These are phyloP conservation scores for Heliocybe sulcata DNA, from an alignment of 1,284 basidiomycete species.

Conservation along the genomic window DNA sequence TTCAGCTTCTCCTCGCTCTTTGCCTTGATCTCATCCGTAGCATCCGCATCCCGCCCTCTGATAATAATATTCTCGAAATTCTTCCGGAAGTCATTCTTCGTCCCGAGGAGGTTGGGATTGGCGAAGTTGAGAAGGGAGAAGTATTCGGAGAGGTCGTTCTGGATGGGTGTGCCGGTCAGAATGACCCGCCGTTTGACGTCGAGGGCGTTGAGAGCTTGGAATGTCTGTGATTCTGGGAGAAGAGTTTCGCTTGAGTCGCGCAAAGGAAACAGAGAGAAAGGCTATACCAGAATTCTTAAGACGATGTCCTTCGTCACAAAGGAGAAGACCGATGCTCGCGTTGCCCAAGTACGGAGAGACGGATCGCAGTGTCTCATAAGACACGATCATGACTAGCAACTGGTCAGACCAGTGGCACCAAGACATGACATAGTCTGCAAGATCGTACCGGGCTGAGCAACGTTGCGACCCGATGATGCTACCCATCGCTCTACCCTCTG, in stretches of 20 bases:
- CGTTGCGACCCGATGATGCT: slow-evolving; percentile 76
- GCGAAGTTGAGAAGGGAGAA: slow-evolving; percentile 96
- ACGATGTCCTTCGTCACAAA: slow-evolving; percentile 97
- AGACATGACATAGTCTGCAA: not conserved
- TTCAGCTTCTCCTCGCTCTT: slow-evolving; percentile 89
- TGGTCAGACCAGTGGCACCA: not conserved
- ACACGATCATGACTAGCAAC: slow-evolving; percentile 92
- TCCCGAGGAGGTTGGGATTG: slow-evolving; percentile 93
- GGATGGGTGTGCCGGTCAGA: slow-evolving; percentile 94
- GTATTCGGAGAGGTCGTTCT: slow-evolving; percentile 97
- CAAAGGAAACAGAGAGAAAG: not conserved
- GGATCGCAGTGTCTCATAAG: slow-evolving; percentile 94
- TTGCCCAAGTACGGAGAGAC: slow-evolving; percentile 69
- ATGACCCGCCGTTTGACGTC: slow-evolving; percentile 95
- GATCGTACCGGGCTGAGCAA: slow-evolving; percentile 80
- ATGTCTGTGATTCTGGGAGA: slow-evolving; percentile 83
- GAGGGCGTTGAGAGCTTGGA: slow-evolving; percentile 78
- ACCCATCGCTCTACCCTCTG: slow-evolving; percentile 84
- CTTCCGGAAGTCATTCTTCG: slow-evolving; percentile 90
- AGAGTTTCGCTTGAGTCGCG: not conserved
- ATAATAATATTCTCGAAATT: slow-evolving; percentile 96
- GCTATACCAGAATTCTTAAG: slow-evolving; percentile 87
- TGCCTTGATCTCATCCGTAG: slow-evolving; percentile 78
- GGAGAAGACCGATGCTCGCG: slow-evolving; percentile 83
- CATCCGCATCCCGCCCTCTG: slow-evolving; percentile 88